Percentiles rank a stretch among this genome's conserved stretches.
Evolutionary conservation across 306 rosid genomes (phyloP).

Genomic region (Pueraria montana): DNA sequence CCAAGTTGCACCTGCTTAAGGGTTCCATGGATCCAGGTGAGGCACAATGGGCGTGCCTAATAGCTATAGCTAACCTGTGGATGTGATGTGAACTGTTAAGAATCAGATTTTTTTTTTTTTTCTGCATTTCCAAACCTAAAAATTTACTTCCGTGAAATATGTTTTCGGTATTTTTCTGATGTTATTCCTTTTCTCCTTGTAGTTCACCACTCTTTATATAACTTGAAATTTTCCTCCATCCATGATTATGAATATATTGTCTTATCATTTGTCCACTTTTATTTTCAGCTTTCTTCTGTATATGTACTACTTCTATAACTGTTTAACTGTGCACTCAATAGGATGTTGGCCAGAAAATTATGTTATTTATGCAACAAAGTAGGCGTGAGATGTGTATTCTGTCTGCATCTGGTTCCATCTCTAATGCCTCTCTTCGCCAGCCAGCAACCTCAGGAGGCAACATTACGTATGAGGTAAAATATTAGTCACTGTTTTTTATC

Average conservation of each 20-base stretch:
- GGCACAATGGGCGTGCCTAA: constrained; percentile 32
- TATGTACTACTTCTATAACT: constrained; percentile 50
- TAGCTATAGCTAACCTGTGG: constrained; percentile 15
- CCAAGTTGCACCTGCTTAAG: constrained; percentile 25
- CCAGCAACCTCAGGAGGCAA: constrained; percentile 96
- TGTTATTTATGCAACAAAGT: constrained; percentile 91
- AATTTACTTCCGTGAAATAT: constrained; percentile 19
- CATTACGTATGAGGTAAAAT: constrained; percentile 87
- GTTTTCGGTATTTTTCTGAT: constrained; percentile 14
- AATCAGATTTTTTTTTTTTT: constrained; percentile 29
- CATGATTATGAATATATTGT: constrained; percentile 34
- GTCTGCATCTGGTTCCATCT: constrained; percentile 93
- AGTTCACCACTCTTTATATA: constrained; percentile 28
- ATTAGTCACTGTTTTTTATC: constrained; percentile 29
- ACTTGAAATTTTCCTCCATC: constrained; percentile 29
- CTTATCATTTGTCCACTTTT: constrained; percentile 34
- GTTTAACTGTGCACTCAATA: constrained; percentile 54
- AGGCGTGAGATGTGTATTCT: constrained; percentile 93
- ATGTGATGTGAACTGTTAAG: constrained; percentile 9
- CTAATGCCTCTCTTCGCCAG: constrained; percentile 90
- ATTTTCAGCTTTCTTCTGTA: constrained; percentile 40
- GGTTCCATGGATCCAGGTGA: constrained; percentile 27
- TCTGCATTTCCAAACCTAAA: constrained; percentile 15
- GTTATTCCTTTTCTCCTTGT: constrained; percentile 26
- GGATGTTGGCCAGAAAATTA: constrained; percentile 98